Conservation (phyloP, 1,139 yeast genomes). For the Sporopachydermia cereana region DNA sequence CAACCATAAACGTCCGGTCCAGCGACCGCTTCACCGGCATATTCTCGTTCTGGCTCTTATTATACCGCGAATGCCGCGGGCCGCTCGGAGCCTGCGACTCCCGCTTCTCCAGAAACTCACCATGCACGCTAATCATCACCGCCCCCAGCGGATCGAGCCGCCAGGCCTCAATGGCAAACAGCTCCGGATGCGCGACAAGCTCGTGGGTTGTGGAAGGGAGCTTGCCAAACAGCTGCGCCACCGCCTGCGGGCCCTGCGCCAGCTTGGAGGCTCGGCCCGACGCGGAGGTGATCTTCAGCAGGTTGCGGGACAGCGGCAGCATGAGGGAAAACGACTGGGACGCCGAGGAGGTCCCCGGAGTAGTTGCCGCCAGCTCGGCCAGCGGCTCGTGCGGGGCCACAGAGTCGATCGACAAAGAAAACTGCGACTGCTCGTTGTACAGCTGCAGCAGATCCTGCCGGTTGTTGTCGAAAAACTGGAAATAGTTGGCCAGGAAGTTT, state of each 20-base stretch:
- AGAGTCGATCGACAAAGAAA: constrained; percentile 53
- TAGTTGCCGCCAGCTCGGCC: constrained; percentile 10
- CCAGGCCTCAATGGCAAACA: constrained; percentile 72
- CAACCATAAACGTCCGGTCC: constrained; percentile 74
- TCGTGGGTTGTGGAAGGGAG: constrained; percentile 72
- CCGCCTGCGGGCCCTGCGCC: constrained; percentile 60
- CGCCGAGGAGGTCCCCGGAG: constrained; percentile 7
- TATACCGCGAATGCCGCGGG: constrained; percentile 11
- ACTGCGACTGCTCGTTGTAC: constrained; percentile 77
- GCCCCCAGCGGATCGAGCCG: constrained; percentile 25
- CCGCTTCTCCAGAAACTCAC: constrained; percentile 61
- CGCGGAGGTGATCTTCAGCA: constrained; percentile 53
- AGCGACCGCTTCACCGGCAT: constrained; percentile 46
- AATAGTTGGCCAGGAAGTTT: constrained; percentile 61
- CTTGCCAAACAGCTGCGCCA: constrained; percentile 46
- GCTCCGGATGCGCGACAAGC: constrained; percentile 45
- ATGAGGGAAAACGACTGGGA: constrained; percentile 3
- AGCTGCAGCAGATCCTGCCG: constrained; percentile 57
- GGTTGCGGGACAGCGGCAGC: constrained; percentile 61
- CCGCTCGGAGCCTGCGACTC: constrained; percentile 30
- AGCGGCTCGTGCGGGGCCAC: constrained; percentile 29
- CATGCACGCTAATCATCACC: constrained; percentile 64
- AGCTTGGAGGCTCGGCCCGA: constrained; percentile 46
- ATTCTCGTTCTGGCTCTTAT: neutral
- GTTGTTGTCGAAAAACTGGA: constrained; percentile 73